Evolutionary conservation across 352 stramenopile species (phyloP).

Genomic region (Elongisporangium prolatum): DNA sequence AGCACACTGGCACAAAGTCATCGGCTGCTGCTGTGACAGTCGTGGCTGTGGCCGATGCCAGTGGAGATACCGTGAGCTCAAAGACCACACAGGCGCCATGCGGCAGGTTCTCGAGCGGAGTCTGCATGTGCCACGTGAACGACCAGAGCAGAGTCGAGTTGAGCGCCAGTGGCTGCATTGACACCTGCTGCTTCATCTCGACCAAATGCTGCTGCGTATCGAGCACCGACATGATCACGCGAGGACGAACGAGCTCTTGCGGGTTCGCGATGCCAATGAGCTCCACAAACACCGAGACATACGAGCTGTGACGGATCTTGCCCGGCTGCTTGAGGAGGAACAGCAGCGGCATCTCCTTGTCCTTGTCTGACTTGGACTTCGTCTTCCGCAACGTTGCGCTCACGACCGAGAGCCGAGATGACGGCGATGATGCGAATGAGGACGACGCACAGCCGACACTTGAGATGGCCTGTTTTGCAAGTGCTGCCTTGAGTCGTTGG

Average conservation of each 20-base stretch:
- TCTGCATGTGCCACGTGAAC: slow-evolving; percentile 93
- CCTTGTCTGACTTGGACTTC: slow-evolving; percentile 8
- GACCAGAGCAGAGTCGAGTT: slow-evolving; percentile 68
- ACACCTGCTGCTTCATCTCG: slow-evolving; percentile 76
- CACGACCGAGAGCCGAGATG: slow-evolving; percentile 1
- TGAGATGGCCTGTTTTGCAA: slow-evolving; percentile 57
- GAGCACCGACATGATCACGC: slow-evolving; percentile 68
- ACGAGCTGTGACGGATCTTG: slow-evolving; percentile 71
- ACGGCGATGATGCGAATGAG: slow-evolving; percentile 6
- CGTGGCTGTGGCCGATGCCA: slow-evolving; percentile 10
- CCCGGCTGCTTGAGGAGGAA: slow-evolving; percentile 76
- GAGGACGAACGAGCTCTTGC: slow-evolving; percentile 45
- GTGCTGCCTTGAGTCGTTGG: slow-evolving; percentile 41
- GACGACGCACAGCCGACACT: slow-evolving; percentile 40
- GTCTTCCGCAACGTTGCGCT: slow-evolving; percentile 4
- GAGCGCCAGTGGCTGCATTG: slow-evolving; percentile 53
- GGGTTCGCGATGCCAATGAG: slow-evolving; percentile 55
- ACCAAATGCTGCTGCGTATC: slow-evolving; percentile 60
- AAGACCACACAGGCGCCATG: slow-evolving; percentile 68
- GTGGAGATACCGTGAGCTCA: slow-evolving; percentile 50
- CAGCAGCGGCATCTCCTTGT: slow-evolving; percentile 38
- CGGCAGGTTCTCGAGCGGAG: slow-evolving; percentile 87
- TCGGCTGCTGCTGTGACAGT: slow-evolving; percentile 23
- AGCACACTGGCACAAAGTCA: slow-evolving; percentile 66
- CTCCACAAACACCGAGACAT: slow-evolving; percentile 79